phyloP scores from a whole-genome alignment of 257 asterid genomes.

The Solanum dulcamara region DNA sequence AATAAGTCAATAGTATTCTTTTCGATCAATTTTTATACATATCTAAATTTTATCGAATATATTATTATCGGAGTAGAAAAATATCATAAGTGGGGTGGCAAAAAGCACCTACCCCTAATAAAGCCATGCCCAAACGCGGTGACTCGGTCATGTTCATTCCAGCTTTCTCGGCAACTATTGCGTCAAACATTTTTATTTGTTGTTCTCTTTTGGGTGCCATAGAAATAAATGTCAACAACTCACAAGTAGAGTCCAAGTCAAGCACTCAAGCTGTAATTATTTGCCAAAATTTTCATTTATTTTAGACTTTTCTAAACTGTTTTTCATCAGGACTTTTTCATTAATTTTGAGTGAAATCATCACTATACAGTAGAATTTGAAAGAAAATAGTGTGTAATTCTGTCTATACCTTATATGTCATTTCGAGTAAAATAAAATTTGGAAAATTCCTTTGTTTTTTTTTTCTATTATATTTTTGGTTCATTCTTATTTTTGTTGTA shows the following conservation, averaged over 20 bases:
- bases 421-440: not conserved
- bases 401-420: not conserved
- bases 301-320: not conserved
- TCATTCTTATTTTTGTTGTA: not conserved
- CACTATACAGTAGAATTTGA: not conserved
- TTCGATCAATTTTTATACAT: too few species aligned
- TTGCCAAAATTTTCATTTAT: not conserved
- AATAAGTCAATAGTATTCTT: too few species aligned
- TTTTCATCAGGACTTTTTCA: not conserved
- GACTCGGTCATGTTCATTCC: not conserved
- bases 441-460: accelerated
- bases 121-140: not conserved
- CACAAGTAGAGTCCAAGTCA: not conserved
- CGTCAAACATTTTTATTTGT: not conserved
- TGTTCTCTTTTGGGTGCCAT: not conserved
- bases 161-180: not conserved
- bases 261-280: not conserved
- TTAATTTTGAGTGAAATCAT: not conserved
- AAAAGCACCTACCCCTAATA: not conserved
- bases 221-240: not conserved
- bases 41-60: accelerated
- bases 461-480: not conserved
- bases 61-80: accelerated
- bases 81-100: not conserved
- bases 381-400: not conserved